Conservation (phyloP, 2,329 filamentous ascomycete species). For the Pseudonectria buxi region DNA sequence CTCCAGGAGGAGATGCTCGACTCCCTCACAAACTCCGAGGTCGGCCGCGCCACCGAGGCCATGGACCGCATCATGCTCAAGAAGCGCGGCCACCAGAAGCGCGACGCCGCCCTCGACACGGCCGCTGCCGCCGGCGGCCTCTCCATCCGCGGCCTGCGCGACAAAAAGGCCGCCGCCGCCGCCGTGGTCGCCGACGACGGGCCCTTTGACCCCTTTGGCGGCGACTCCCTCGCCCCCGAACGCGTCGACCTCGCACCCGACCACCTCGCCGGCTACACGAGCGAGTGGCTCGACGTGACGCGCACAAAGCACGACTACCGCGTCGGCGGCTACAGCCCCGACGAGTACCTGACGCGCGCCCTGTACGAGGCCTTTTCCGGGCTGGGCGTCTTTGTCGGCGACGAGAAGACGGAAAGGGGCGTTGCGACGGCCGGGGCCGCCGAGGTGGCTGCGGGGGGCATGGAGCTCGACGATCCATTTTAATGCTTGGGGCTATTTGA, state of each 20-base stretch:
- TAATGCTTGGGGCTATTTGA: constrained; percentile 11
- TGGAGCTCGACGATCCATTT: constrained; percentile 45
- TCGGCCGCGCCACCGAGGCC: constrained; percentile 52
- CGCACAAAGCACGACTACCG: constrained; percentile 58
- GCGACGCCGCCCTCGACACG: constrained; percentile 29
- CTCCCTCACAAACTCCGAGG: constrained; percentile 55
- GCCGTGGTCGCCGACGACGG: constrained; percentile 47
- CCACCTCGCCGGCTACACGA: constrained; percentile 60
- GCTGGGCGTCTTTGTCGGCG: constrained; percentile 76
- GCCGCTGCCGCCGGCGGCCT: constrained; percentile 31
- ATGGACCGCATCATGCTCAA: constrained; percentile 61
- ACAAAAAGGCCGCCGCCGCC: constrained; percentile 38
- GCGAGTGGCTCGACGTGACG: constrained; percentile 63
- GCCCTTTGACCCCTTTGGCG: constrained; percentile 85
- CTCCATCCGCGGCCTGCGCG: constrained; percentile 76
- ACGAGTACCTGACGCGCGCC: constrained; percentile 74
- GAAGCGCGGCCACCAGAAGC: constrained; percentile 55
- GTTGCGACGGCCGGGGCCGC: constrained; percentile 28
- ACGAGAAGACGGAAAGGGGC: constrained; percentile 53
- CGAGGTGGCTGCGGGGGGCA: constrained; percentile 31
- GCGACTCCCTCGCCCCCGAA: constrained; percentile 58
- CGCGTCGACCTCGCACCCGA: constrained; percentile 55
- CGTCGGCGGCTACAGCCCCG: constrained; percentile 76
- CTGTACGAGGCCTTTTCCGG: constrained; percentile 88
- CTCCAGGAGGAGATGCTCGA: constrained; percentile 64